Evolutionary conservation across 495 filamentous ascomycete species (phyloP).

Genomic region (Lasiosphaeria ovina): DNA sequence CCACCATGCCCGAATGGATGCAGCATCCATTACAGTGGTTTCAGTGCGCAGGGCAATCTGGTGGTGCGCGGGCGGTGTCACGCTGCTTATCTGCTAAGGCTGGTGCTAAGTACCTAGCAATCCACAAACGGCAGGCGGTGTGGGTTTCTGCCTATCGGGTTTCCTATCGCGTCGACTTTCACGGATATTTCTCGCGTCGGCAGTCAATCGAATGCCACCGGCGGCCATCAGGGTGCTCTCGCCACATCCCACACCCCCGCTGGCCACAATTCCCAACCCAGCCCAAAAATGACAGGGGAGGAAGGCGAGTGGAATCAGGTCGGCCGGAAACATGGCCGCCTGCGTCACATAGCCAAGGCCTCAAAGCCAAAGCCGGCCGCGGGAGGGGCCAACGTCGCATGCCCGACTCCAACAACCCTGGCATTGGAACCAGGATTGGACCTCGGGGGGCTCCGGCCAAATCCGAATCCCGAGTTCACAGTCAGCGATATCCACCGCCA

Average conservation of each 20-base stretch:
- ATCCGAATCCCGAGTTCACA: constrained; percentile 28
- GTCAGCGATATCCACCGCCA: constrained; percentile 23
- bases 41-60: too few relatives aligned
- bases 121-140: constrained; percentile 13
- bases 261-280: too few relatives aligned
- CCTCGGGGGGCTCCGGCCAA: constrained; percentile 20
- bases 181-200: not conserved
- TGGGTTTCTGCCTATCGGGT: constrained; percentile 13
- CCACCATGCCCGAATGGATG: too few relatives aligned
- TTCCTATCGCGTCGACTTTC: constrained; percentile 12
- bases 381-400: not conserved
- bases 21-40: too few relatives aligned
- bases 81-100: too few relatives aligned
- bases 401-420: constrained; percentile 1
- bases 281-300: constrained; percentile 11
- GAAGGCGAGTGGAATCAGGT: constrained; percentile 29
- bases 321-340: constrained; percentile 27
- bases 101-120: too few relatives aligned
- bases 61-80: too few relatives aligned
- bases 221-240: constrained; percentile 5
- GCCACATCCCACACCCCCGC: not conserved
- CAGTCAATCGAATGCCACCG: not conserved
- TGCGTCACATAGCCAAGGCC: constrained; percentile 14
- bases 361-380: not conserved
- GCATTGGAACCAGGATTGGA: not conserved